These are phyloP conservation scores for Myriosclerotinia duriaeana DNA, from an alignment of 2,329 filamentous ascomycete species.

Conservation along the genomic window DNA sequence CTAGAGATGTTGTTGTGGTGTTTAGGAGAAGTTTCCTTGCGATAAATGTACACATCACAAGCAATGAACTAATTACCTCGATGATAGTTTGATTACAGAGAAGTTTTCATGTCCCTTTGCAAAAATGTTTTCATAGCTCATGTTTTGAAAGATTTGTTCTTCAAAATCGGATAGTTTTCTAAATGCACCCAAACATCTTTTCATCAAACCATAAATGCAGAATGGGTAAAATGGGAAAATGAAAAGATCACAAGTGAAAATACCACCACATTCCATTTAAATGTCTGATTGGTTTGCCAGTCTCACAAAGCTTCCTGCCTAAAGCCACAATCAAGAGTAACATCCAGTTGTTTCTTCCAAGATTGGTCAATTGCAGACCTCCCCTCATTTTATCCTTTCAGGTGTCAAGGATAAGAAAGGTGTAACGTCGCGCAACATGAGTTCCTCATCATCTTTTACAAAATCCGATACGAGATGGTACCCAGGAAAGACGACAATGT, in stretches of 20 bases:
- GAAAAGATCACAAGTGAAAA: neutral
- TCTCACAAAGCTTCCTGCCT: neutral
- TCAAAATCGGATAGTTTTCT: neutral
- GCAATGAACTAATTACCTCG: neutral
- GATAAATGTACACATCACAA: neutral
- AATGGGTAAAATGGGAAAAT: neutral
- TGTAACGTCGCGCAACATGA: conserved; percentile 10
- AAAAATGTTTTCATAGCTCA: neutral
- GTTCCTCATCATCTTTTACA: neutral
- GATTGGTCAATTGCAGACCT: neutral
- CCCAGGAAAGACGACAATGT: neutral
- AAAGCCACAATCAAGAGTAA: neutral
- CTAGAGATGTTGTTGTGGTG: neutral
- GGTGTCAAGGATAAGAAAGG: neutral
- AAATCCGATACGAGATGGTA: conserved; percentile 12
- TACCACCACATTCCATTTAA: neutral
- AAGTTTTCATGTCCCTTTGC: neutral
- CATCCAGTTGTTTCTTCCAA: neutral
- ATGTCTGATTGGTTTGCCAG: neutral
- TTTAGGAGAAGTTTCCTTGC: neutral
- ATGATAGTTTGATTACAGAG: neutral
- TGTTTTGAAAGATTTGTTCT: neutral
- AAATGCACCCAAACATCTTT: neutral
- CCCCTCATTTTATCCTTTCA: neutral
- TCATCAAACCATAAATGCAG: no score